Conservation (phyloP, 805 yeast genomes). For the Suhomyces pyralidae region DNA sequence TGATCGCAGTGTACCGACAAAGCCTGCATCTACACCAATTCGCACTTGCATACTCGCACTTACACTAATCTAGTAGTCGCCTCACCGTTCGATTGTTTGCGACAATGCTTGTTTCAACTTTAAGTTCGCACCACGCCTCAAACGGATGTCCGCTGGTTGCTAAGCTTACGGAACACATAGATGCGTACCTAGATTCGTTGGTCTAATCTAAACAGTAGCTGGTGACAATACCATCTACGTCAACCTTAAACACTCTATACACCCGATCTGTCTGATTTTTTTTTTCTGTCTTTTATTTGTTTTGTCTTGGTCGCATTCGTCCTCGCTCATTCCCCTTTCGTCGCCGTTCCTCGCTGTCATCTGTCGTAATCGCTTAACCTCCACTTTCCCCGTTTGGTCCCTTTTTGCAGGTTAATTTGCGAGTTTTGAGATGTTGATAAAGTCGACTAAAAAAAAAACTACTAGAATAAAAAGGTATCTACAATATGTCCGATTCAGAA, state of each 20-base stretch:
- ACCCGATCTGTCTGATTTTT: background rate
- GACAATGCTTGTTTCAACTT: background rate
- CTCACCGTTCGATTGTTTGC: background rate
- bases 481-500: constrained; percentile 2
- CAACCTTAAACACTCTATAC: background rate
- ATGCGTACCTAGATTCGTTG: background rate
- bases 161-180: background rate
- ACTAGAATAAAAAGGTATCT: background rate
- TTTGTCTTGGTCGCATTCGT: background rate
- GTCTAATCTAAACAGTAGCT: background rate
- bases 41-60: background rate
- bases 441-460: constrained; percentile 2
- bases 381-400: background rate
- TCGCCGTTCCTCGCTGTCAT: background rate
- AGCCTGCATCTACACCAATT: background rate
- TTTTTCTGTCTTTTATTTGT: background rate
- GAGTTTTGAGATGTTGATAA: background rate
- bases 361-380: background rate
- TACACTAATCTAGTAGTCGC: background rate
- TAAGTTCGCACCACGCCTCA: background rate
- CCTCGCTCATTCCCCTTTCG: too few species aligned
- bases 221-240: background rate
- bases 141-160: background rate
- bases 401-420: constrained; percentile 2
- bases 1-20: background rate